phyloP scores from a whole-genome alignment of 2,329 filamentous ascomycete genomes.

The Scedosporium dehoogii region DNA sequence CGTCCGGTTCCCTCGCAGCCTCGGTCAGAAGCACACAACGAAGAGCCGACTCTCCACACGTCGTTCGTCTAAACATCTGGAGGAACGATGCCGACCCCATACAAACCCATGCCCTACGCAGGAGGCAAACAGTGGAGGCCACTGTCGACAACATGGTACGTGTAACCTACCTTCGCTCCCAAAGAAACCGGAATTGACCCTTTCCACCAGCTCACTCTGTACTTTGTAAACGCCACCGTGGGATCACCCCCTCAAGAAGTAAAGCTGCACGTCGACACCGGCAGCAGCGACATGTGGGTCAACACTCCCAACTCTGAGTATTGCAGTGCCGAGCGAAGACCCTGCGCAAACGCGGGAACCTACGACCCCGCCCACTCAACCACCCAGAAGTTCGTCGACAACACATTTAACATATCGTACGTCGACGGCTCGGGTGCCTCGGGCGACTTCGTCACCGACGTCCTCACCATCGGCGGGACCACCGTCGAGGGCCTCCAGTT shows the following conservation, averaged over 20 bases:
- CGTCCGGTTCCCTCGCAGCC: conserved; percentile 1
- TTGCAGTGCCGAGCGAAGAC: conserved; percentile 38
- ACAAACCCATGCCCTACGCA: conserved; percentile 3
- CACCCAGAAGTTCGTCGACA: conserved; percentile 63
- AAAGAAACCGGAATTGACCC: background rate
- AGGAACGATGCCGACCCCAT: conserved; percentile 27
- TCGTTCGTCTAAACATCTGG: conserved; percentile 35
- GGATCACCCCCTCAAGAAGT: conserved; percentile 51
- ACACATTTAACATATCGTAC: conserved; percentile 79
- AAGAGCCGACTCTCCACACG: conserved; percentile 25
- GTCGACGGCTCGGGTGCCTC: conserved; percentile 68
- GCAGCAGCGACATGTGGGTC: conserved; percentile 61
- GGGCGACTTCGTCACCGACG: conserved; percentile 76
- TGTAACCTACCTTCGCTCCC: background rate
- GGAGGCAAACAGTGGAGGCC: conserved; percentile 25
- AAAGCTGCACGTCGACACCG: conserved; percentile 55
- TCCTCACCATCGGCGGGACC: conserved; percentile 46
- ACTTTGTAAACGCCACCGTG: conserved; percentile 52
- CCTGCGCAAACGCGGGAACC: conserved; percentile 53
- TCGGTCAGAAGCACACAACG: conserved; percentile 12
- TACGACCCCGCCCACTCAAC: conserved; percentile 65
- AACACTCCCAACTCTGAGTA: conserved; percentile 54
- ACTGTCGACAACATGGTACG: conserved; percentile 46
- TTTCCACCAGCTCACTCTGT: conserved; percentile 44
- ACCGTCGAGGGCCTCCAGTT: conserved; percentile 54